Percentiles rank a stretch among this genome's conserved stretches.
Conservation (phyloP, 2,329 filamentous ascomycete genomes). For the Zymoseptoria ardabiliae region DNA sequence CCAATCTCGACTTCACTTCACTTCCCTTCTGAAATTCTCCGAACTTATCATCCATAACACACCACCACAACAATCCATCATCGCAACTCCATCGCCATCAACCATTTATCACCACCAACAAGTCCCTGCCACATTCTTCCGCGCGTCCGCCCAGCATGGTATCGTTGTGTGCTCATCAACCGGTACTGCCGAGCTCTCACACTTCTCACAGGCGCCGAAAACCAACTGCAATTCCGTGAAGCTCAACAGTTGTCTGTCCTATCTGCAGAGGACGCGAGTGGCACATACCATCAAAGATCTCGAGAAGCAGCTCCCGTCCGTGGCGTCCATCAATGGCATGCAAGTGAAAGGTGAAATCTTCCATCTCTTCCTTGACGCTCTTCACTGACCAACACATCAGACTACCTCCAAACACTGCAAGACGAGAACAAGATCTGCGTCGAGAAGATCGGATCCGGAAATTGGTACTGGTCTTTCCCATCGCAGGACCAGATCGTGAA, state of each 20-base stretch:
- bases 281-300: slow-evolving; percentile 62
- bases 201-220: slow-evolving; percentile 43
- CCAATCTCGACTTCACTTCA: slow-evolving; percentile 5
- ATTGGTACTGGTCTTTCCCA: slow-evolving; percentile 65
- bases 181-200: slow-evolving; percentile 3
- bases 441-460: slow-evolving; percentile 63
- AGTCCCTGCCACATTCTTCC: background rate
- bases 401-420: slow-evolving; percentile 55
- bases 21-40: slow-evolving; percentile 3
- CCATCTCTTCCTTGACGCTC: background rate
- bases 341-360: slow-evolving; percentile 35
- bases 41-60: background rate
- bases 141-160: background rate
- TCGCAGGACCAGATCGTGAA: slow-evolving; percentile 49
- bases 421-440: slow-evolving; percentile 57
- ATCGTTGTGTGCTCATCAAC: background rate
- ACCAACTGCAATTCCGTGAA: slow-evolving; percentile 51
- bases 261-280: slow-evolving; percentile 52
- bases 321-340: slow-evolving; percentile 58
- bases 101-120: background rate
- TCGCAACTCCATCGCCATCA: background rate
- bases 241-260: slow-evolving; percentile 50
- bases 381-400: slow-evolving; percentile 25
- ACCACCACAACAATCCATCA: background rate
- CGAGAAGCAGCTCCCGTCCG: slow-evolving; percentile 54